phyloP scores from a whole-genome alignment of 2,329 filamentous ascomycete genomes.

The Tolypocladium pustulatum region DNA sequence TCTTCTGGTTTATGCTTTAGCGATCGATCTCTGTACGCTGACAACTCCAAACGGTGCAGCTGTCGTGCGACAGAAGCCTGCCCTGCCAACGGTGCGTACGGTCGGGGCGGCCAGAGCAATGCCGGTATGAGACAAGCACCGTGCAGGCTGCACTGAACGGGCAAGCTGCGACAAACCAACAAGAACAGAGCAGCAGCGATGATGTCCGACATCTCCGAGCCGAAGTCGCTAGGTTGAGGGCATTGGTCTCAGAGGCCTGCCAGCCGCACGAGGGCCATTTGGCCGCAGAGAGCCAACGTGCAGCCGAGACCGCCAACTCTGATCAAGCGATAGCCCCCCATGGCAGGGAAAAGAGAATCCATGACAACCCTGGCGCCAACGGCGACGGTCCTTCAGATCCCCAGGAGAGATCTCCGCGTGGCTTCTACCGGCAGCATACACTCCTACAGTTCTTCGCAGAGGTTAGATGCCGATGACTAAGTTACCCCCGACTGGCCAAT shows the following conservation, averaged over 20 bases:
- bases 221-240: neutral
- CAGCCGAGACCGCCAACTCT: neutral
- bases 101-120: neutral
- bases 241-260: neutral
- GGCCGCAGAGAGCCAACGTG: neutral
- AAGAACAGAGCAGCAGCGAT: neutral
- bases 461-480: neutral
- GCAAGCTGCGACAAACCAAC: neutral
- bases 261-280: neutral
- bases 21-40: no score
- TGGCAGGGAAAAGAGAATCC: neutral
- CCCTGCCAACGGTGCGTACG: no score
- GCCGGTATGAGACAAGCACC: neutral
- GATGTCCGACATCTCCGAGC: neutral
- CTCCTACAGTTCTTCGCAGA: neutral
- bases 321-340: neutral
- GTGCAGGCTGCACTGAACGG: neutral
- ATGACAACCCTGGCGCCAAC: neutral
- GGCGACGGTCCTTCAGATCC: neutral
- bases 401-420: neutral
- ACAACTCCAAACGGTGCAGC: neutral
- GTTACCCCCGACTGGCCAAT: neutral
- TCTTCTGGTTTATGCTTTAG: no score
- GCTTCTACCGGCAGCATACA: neutral
- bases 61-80: no score